These are phyloP conservation scores for Lepidopterella palustris DNA, from an alignment of 495 filamentous ascomycete species.

Conservation along the genomic window DNA sequence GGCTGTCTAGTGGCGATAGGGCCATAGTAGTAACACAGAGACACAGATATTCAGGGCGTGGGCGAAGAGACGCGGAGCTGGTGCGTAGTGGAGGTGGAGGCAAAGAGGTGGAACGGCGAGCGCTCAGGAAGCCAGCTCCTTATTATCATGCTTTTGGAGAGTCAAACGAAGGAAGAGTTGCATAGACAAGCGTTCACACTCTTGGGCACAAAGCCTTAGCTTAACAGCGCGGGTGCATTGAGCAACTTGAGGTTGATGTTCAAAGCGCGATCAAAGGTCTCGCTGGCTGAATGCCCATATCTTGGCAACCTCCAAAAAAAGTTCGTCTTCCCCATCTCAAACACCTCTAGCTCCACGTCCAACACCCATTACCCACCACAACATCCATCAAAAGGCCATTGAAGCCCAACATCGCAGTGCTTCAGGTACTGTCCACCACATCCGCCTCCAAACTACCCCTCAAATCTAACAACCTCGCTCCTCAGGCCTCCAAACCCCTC, in stretches of 20 bases:
- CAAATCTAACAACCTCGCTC: not conserved
- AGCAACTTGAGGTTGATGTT: too few relatives aligned
- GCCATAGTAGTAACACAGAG: slow-evolving; percentile 6
- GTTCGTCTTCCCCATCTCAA: not conserved
- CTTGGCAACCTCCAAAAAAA: slow-evolving; percentile 22
- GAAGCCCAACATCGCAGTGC: not conserved
- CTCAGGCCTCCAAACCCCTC: not conserved
- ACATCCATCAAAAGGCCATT: not conserved
- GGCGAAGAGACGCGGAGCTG: not conserved
- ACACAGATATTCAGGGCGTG: not conserved
- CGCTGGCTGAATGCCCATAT: not conserved
- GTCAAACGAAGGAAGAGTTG: not conserved
- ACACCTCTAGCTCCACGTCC: not conserved
- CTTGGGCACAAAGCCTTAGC: too few relatives aligned
- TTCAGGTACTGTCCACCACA: not conserved
- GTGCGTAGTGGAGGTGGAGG: not conserved
- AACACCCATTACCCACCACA: not conserved
- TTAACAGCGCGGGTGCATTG: too few relatives aligned
- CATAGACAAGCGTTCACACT: not conserved
- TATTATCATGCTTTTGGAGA: not conserved
- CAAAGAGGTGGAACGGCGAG: not conserved
- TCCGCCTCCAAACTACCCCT: not conserved
- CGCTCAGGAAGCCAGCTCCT: not conserved
- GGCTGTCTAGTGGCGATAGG: slow-evolving; percentile 12
- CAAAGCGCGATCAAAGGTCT: not conserved